Base-by-base conservation (phyloP, 2,329 filamentous ascomycete species). In the Dactylonectria macrodidyma region DNA sequence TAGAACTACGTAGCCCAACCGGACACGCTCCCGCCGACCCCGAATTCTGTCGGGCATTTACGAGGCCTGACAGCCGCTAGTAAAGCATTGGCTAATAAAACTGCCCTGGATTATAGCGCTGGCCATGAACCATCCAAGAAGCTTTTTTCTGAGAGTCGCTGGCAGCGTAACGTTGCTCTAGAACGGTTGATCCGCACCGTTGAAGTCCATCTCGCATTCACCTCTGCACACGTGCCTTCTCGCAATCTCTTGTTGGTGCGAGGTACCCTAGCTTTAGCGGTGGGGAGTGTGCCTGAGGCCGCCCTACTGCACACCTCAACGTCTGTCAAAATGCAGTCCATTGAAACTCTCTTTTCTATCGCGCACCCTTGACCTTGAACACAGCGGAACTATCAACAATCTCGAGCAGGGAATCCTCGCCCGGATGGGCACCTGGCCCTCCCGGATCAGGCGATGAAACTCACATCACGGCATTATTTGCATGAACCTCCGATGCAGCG, bases 391-490 rank as follows among this genome's bases (percentile, higher is more conserved):
- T 44, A 34, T 66, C 52, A 57, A 36, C 22, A 36, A 22, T 22
- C 55, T 7, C 30, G 19, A 54, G 36, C 68, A 52, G 44, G 64
- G 59, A 69, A 62, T 63, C 66, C 66, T 65, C 63, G 66, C 62
- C 66, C 14, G 62, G 47, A 64, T 24, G 12, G 38, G 30, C 50
- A n/a, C n/a, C 54, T 59, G 62, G 26, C 55, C 36, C 48, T 60
- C 52, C 46, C 66, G 57, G 63, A 66, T 36, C 57, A 62, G 57
- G 51, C n/a, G 55, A 57, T 52, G 38, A 59, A 54, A 56, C 52
- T 62, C 51, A 30, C 51, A 47, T 60, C 38, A 56, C 64, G 58
- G 64, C 51, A 66, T 65, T 67, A 63, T 62, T 59, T 62, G 41
- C 46, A 41, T 36, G 38, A 52, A 52, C 57, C 67, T 65, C 61